Evolutionary conservation across 78 protist genomes (phyloP).

Genomic region (Tieghemostelium lacteum): DNA sequence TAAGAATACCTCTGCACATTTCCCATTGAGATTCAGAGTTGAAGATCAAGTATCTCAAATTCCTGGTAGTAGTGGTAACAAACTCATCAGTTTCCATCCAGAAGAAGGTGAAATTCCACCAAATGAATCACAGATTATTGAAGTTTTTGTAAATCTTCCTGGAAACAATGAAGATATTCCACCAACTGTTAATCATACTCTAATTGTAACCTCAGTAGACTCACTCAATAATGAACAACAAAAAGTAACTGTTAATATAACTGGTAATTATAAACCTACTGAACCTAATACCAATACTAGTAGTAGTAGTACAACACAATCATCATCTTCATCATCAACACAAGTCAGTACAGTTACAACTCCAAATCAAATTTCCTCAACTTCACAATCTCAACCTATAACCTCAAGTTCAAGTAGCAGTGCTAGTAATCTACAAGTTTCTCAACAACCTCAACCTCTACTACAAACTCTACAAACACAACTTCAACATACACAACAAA

Average conservation of each 20-base stretch:
- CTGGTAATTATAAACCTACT: slow-evolving; percentile 47
- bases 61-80: not conserved
- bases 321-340: not conserved
- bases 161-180: slow-evolving; percentile 46
- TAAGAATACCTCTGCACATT: slow-evolving; percentile 28
- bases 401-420: not conserved
- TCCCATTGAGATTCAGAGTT: slow-evolving; percentile 8
- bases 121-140: slow-evolving; percentile 15
- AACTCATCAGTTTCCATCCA: slow-evolving; percentile 4
- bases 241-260: slow-evolving; percentile 24
- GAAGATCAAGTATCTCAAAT: slow-evolving; percentile 12
- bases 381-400: not conserved
- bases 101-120: slow-evolving; percentile 57
- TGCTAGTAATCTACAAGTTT: not conserved
- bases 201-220: slow-evolving; percentile 27
- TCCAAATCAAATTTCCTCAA: not conserved
- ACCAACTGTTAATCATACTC: slow-evolving; percentile 1
- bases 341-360: not conserved
- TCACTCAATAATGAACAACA: slow-evolving; percentile 52
- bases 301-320: not conserved
- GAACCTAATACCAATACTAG: slow-evolving; percentile 5
- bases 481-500: slow-evolving; percentile 10
- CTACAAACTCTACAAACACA: not conserved
- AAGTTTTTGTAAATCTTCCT: slow-evolving; percentile 23
- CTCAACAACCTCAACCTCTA: not conserved